Evolutionary conservation across 116 monocot species (phyloP).

Genomic region (Trichopus zeylanicus): DNA sequence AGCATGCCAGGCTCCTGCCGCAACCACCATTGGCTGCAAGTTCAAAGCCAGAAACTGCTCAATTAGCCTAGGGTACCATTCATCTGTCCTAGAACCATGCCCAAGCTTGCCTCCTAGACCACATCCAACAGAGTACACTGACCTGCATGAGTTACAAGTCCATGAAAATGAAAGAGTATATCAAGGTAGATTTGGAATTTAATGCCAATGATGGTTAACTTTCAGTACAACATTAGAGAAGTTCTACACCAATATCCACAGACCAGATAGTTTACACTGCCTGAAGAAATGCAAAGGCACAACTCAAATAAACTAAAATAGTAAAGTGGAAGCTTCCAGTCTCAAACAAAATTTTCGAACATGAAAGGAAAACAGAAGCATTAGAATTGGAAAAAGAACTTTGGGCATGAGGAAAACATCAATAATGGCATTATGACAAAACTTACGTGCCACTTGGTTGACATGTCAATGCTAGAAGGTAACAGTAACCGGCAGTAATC

Average conservation of each 20-base stretch:
- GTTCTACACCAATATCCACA: too few species aligned
- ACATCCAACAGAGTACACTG: constrained; percentile 93
- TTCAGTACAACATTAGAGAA: too few species aligned
- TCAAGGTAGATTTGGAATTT: too few species aligned
- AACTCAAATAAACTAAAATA: too few species aligned
- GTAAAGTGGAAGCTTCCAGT: too few species aligned
- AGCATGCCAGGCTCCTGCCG: constrained; percentile 95
- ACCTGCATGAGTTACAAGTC: constrained; percentile 36
- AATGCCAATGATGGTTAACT: too few species aligned
- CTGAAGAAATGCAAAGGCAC: too few species aligned
- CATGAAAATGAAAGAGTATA: too few species aligned
- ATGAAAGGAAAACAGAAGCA: too few species aligned
- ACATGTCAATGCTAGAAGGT: constrained; percentile 77
- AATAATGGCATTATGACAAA: background rate
- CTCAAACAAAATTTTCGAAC: too few species aligned
- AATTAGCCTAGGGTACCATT: constrained; percentile 71
- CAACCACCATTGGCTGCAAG: constrained; percentile 70
- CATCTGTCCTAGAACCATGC: constrained; percentile 76
- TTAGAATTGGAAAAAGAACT: too few species aligned
- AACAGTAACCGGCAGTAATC: constrained; percentile 97
- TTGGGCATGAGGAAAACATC: background rate
- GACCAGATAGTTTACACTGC: too few species aligned
- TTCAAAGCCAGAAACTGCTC: constrained; percentile 66
- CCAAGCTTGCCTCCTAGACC: constrained; percentile 98
- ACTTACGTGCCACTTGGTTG: constrained; percentile 88